A percentile compares a stretch with the other conserved stretches of the same genome.
These are phyloP conservation scores for Saccharomyces pastorianus DNA, from an alignment of 1,139 yeast species.

Conservation along the genomic window DNA sequence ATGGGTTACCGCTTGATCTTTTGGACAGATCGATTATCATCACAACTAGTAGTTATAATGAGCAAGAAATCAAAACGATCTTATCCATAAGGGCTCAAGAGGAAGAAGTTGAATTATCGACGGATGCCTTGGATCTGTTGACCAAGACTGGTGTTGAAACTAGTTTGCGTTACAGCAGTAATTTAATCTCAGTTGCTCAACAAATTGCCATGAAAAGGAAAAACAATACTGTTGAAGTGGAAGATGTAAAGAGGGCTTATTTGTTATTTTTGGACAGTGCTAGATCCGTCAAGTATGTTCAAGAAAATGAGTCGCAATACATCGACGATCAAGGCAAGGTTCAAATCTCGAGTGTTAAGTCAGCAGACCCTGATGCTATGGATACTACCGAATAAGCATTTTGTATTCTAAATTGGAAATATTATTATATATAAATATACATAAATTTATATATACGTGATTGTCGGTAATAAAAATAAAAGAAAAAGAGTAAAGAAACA, in stretches of 20 bases:
- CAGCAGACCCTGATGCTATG: constrained; percentile 22
- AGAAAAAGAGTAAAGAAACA: not conserved
- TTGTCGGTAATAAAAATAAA: not conserved
- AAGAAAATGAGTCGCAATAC: constrained; percentile 58
- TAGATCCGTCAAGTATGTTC: constrained; percentile 74
- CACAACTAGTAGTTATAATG: constrained; percentile 68
- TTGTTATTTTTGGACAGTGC: constrained; percentile 79
- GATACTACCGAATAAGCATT: constrained; percentile 25
- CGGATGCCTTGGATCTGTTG: constrained; percentile 79
- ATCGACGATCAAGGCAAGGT: constrained; percentile 69
- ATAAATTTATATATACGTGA: constrained; percentile 2
- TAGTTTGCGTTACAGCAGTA: constrained; percentile 88
- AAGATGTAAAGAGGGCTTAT: constrained; percentile 83
- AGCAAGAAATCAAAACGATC: constrained; percentile 79
- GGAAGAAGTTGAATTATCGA: constrained; percentile 81
- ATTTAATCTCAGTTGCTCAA: constrained; percentile 81
- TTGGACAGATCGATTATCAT: constrained; percentile 91
- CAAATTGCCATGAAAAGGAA: constrained; percentile 81
- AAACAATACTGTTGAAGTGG: constrained; percentile 59
- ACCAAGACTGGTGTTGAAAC: constrained; percentile 93
- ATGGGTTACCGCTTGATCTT: constrained; percentile 90
- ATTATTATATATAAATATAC: not conserved
- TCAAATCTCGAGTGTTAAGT: constrained; percentile 35
- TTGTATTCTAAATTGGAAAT: constrained; percentile 1
- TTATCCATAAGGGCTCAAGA: constrained; percentile 88